Evolutionary conservation across 192 early-diverging fungal genomes (phyloP).

Genomic region (Linnemannia exigua): DNA sequence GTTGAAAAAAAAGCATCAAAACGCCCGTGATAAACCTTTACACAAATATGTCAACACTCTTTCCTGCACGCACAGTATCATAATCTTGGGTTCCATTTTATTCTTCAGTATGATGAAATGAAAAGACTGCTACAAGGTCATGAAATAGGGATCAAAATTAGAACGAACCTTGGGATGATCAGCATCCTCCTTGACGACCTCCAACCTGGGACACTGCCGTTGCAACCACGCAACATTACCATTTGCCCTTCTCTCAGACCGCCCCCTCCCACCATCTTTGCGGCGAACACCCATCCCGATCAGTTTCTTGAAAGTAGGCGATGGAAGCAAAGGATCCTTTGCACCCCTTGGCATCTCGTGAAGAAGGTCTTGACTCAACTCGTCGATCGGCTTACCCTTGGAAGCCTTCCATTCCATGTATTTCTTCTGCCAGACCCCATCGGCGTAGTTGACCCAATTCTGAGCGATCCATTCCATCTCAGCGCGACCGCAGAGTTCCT

Average conservation of each 20-base stretch:
- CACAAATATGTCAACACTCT: no score
- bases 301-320: conserved; percentile 18
- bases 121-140: background rate
- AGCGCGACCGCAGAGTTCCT: background rate
- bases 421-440: conserved; percentile 1
- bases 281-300: background rate
- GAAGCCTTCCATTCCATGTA: background rate
- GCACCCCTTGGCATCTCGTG: background rate
- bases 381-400: background rate
- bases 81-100: no score
- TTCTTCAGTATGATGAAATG: no score
- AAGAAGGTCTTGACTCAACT: background rate
- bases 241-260: background rate
- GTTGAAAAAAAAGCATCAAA: no score
- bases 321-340: background rate
- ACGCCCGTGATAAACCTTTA: no score
- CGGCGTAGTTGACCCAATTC: conserved; percentile 22
- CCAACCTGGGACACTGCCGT: conserved; percentile 13
- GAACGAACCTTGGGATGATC: background rate
- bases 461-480: conserved; percentile 29
- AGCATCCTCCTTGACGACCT: background rate
- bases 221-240: conserved; percentile 5
- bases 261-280: background rate
- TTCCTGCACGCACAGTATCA: no score
- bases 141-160: background rate